phyloP scores from a whole-genome alignment of 306 rosid genomes.

The Inga laurina region DNA sequence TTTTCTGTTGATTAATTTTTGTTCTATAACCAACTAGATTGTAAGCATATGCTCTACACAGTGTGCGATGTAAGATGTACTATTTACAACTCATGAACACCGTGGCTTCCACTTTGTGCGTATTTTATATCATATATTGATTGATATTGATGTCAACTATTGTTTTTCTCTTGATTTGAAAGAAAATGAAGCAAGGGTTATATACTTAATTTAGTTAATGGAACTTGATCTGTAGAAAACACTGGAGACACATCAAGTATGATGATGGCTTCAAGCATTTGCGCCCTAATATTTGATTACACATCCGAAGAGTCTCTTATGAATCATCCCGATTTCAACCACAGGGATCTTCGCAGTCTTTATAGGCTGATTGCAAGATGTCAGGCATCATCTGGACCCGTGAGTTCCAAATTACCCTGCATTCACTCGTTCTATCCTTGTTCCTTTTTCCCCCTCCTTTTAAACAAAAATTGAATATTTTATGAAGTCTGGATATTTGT shows the following conservation, averaged over 20 bases:
- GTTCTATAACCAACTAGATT: background rate
- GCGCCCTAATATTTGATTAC: slow-evolving; percentile 70
- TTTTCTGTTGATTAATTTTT: background rate
- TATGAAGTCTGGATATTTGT: background rate
- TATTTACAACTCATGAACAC: background rate
- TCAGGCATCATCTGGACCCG: slow-evolving; percentile 63
- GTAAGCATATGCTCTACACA: background rate
- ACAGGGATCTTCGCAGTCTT: slow-evolving; percentile 50
- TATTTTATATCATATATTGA: background rate
- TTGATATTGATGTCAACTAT: background rate
- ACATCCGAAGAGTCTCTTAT: slow-evolving; percentile 81
- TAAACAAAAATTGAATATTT: too few relatives aligned
- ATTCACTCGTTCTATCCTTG: background rate
- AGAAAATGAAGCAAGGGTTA: slow-evolving; percentile 13
- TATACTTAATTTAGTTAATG: slow-evolving; percentile 27
- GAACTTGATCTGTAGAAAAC: slow-evolving; percentile 52
- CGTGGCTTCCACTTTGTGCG: background rate
- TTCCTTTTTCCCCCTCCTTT: background rate
- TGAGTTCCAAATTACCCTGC: slow-evolving; percentile 36
- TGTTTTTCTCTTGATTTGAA: slow-evolving; percentile 7
- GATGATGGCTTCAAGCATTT: slow-evolving; percentile 84
- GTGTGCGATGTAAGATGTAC: background rate
- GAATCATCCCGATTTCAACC: slow-evolving; percentile 51
- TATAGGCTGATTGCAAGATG: slow-evolving; percentile 68
- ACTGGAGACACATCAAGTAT: slow-evolving; percentile 54